Evolutionary conservation across 352 stramenopile genomes (phyloP), one percentile per base, ranked within the genome.

Genomic region (Phytophthora sp.): DNA sequence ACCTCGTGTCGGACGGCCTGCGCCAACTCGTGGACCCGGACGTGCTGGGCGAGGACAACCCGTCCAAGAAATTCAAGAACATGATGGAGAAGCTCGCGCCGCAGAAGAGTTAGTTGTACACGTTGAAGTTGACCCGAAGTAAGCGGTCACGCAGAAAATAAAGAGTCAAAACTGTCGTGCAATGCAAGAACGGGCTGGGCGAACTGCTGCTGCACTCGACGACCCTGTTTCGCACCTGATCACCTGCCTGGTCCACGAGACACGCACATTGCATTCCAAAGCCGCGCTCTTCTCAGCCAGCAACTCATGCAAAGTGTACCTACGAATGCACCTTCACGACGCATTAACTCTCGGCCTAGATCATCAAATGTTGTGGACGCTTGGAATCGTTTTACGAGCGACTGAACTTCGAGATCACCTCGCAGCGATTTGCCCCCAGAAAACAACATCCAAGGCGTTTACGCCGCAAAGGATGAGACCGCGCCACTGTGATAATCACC

Each of bases 1-100:
- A 62, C 31, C 13, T 69, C 11, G 71, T 75, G 26, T 64, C 68
- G 20, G 69, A 72, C 21, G 58, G 49, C 12, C 31, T 72, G 24
- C 64, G 55, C 18, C 45, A 73, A 9, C 13, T 75, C 5, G 54
- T 83, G 0, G 69, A 79, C 41, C 69, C 60, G 0, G 73, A 83
- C 38, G 44, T 64, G 9, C 26, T 66, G 9, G 45, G 38, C 12
- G 62, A 70, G 13, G 37, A 55, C 7, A 42, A 63, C 24, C 60
- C 60, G 5, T 34, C 52, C 26, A 67, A 62, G 41, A 67, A 67
- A 17, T 42, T 67, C 42, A 67, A 67, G 28, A 61, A 44, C 50
- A 62, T 67, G 23, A 44, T 67, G 7, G 42, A 49, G 10, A 62
- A 56, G 13, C 34, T 50, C 13, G 20, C 18, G 1, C 18, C 37